Base-by-base conservation (phyloP, 2,329 filamentous ascomycete species). In the Moelleriella libera region DNA sequence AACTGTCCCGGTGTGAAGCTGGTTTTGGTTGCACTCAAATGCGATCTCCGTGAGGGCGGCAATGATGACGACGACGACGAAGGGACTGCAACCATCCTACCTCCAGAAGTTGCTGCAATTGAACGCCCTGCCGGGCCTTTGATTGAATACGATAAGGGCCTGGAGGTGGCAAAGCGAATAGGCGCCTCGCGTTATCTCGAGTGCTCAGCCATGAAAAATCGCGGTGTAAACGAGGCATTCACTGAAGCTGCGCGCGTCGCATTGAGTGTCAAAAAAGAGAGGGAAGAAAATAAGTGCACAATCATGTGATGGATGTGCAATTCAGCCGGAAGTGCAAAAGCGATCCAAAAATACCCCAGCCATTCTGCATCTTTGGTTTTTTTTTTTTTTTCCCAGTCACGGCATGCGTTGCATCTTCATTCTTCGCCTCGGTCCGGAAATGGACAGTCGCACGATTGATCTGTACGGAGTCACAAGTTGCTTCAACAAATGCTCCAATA, bases 161-260 rank as follows among this genome's bases (percentile, higher is more conserved):
- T 97, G 46, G 88, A 90, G 53, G 89, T 95, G 41, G 90, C 90
- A 40, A 82, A 90, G 61, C 82, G 85, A 64, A 94, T 97, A 67
- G 85, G 88, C 57, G 92, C 92, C 6, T 75, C 95, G 61, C 82
- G 94, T 61, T 98, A 98, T 64, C 78, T 98, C 48, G 92, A 98
- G 74, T 98, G 92, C 72, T 97, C 92, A 39, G 92, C 92, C 49
- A 97, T 97, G 82, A 84, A 89, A 68, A 98, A 98, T 68, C 80
- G 92, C 45, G 92, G 92, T 51, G 94, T 98, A 60, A 96, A 97
- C 67, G 92, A 98, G 68, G 92, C 92, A 42, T 98, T 98, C 61
- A 97, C 92, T 41, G 92, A 98, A 71, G 92, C 92, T 41, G 90
- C 92, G 29, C 84, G 94, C 59, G 92, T 98, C 37, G 92, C 92